Base-by-base conservation (phyloP, 352 stramenopile genomes). In the Phytophthora colocasiae region DNA sequence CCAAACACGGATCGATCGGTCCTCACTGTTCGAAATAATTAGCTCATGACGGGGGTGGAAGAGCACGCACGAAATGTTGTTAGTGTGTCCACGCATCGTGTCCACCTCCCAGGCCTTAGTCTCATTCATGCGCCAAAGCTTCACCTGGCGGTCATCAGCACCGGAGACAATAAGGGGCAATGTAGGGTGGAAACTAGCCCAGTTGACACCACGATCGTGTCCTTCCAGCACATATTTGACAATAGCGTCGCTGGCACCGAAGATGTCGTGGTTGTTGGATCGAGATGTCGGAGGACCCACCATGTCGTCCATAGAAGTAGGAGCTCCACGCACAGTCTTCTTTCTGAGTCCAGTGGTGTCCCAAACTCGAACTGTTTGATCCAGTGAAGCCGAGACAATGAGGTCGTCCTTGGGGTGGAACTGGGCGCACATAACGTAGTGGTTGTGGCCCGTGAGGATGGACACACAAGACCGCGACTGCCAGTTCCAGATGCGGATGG, bases 31-130 rank as follows among this genome's bases (percentile, higher is more conserved):
- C 69, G 90, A 98, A 29, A 99, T 94, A 58, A 99, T 99, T 12
- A 99, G 87, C 74, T 99, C 97, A 61, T 99, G 92, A 47, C 98
- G 98, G 12, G 98, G 98, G 78, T 99, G 98, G 89, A 99, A 99
- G 29, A 99, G 87, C 60, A 99, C 98, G 63, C 97, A 99, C 51
- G 92, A 98, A 14, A 99, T 98, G 83, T 99, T 99, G 90, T 99
- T 99, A 17, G 97, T 99, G 77, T 99, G 98, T 46, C 98, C 98
- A 24, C 97, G 92, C 81, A 99, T 97, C 17, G 98, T 99, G 85
- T 99, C 98, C n/a, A 99, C 98, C 77, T 99, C 98, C 98, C 98
- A 99, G 1, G 98, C 98, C 78, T 98, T 98, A 59, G 97, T 99
- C 76, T 99, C 98, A 73, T 98, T 99, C 95, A 99, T 99, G 63